Evolutionary conservation across 2,329 filamentous ascomycete genomes (phyloP), one percentile per base, ranked within the genome.

Genomic region (Aureobasidium sp.): DNA sequence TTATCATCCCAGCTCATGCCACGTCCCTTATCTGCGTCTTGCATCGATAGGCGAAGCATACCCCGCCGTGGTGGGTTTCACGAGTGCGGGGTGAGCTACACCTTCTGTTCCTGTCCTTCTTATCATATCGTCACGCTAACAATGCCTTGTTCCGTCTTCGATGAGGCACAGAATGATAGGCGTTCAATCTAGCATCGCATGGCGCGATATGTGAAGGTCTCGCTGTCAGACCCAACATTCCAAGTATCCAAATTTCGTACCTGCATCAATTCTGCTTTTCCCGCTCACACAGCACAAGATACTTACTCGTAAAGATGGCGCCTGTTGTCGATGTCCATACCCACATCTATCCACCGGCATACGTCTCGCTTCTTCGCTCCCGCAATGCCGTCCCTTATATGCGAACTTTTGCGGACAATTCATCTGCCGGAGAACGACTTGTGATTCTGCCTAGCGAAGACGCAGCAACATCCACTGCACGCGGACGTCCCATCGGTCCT

Each of bases 401-500:
- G 63, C 83, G 87, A 63, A 82, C 79, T 20, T 90, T 90, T 68
- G 79, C 67, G 11, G 41, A 61, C 47, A 63, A 82, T 74, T 79
- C 68, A 12, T 27, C 45, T 3, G 63, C 82, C 74, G 82, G 84
- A 47, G 82, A 85, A 48, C 85, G 87, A 14, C 82, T 90, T 62
- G 84, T 89, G 64, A 85, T 89, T 61, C 79, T 89, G 5, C 82
- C 85, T 2, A 76, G 79, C 57, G 78, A 83, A 52, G 69, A 66
- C 47, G 68, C 68, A 20, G 65, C 69, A 12, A 71, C 69, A 5
- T 36, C 56, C 1, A 74, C 72, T n/a, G 67, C 71, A 9, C 87
- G 89, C 2, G 92, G 91, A 41, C 86, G 92, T 3, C 91, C 92
- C 3, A 84, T 97, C 47, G 93, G 91, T 25, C 80, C 85, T 0